Conservation (phyloP, 2,329 filamentous ascomycete genomes). For the Clarireedia sp. region DNA sequence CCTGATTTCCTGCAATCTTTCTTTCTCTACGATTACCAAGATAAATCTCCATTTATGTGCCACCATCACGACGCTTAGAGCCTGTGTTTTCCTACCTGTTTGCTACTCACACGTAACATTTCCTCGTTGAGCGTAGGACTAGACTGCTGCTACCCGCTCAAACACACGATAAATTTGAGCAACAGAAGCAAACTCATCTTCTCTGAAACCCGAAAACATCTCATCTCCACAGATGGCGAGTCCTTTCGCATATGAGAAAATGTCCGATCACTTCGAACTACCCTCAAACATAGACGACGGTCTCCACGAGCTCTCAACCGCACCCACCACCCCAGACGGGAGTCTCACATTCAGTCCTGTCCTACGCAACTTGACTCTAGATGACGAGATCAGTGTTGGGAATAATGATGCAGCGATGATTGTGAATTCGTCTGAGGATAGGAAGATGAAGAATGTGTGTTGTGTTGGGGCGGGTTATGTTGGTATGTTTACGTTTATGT, state of each 20-base stretch:
- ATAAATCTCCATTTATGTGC: not conserved
- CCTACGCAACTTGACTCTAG: slow-evolving; percentile 27
- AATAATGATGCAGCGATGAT: slow-evolving; percentile 2
- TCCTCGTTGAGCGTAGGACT: no score
- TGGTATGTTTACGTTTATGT: slow-evolving; percentile 42
- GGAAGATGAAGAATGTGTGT: slow-evolving; percentile 51
- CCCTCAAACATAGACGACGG: slow-evolving; percentile 28
- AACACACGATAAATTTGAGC: no score
- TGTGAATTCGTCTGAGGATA: not conserved
- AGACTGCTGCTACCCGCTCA: no score
- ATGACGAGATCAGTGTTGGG: slow-evolving; percentile 17
- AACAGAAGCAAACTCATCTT: no score
- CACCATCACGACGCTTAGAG: no score
- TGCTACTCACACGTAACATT: no score
- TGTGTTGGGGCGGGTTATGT: slow-evolving; percentile 72
- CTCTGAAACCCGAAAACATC: no score
- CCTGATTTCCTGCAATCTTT: not conserved
- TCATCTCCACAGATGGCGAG: no score
- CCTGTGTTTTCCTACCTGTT: no score
- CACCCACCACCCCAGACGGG: slow-evolving; percentile 38
- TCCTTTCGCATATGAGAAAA: not conserved
- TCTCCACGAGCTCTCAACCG: slow-evolving; percentile 31
- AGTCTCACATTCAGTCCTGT: slow-evolving; percentile 37
- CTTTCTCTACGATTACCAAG: not conserved
- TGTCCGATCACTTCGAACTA: slow-evolving; percentile 19